phyloP scores from a whole-genome alignment of 768 basidiomycete genomes.

The Boletus rubescentipes region DNA sequence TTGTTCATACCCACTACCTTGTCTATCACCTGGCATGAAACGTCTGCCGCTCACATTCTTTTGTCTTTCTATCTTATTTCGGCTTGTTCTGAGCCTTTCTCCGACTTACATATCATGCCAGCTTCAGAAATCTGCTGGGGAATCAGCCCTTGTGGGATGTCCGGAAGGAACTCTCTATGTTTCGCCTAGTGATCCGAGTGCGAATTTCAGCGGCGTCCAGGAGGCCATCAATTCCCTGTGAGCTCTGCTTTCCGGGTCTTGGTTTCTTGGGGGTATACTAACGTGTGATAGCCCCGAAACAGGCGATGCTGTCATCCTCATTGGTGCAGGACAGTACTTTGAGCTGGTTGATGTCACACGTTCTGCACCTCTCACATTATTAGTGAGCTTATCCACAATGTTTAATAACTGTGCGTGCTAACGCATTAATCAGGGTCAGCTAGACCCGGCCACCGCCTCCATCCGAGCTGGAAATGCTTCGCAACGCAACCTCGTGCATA shows the following conservation, averaged over 20 bases:
- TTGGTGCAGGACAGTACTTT: constrained; percentile 58
- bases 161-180: constrained; percentile 61
- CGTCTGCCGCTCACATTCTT: constrained; percentile 3
- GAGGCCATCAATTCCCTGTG: constrained; percentile 57
- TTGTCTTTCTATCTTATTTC: neutral
- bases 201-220: constrained; percentile 52
- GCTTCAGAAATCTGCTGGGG: constrained; percentile 41
- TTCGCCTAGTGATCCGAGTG: constrained; percentile 44
- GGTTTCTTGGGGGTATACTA: neutral
- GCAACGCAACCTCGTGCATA: constrained; percentile 48
- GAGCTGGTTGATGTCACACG: constrained; percentile 60
- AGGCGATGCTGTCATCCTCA: constrained; percentile 47
- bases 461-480: constrained; percentile 44
- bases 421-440: constrained; percentile 44
- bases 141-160: constrained; percentile 51
- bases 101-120: constrained; percentile 51
- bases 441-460: constrained; percentile 38
- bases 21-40: constrained; percentile 8
- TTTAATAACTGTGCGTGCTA: neutral
- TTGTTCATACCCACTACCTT: neutral
- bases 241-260: constrained; percentile 11
- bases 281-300: constrained; percentile 38
- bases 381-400: constrained; percentile 37
- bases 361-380: constrained; percentile 50
- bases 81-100: constrained; percentile 38